Percentiles rank a stretch among this genome's conserved stretches.
Evolutionary conservation across 1,284 basidiomycete species (phyloP).

Genomic region (Chondrostereum purpureum): DNA sequence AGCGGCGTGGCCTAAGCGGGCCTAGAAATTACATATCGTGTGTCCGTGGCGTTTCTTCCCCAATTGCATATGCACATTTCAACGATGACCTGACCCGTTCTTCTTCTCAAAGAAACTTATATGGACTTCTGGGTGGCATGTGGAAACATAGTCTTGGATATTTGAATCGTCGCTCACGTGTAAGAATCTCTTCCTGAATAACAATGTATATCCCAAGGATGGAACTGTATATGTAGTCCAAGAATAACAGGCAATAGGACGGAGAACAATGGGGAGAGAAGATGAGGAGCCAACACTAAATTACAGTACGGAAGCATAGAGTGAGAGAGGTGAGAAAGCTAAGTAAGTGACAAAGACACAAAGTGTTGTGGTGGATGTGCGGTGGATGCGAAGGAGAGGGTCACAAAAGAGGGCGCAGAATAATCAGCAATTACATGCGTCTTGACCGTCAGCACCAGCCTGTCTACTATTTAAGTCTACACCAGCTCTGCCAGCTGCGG

Average conservation of each 20-base stretch:
- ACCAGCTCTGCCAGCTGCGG: constrained; percentile 45
- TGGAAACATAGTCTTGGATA: no score
- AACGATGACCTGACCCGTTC: no score
- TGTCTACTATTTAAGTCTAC: constrained; percentile 72
- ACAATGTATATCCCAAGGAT: no score
- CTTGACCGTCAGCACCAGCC: constrained; percentile 41
- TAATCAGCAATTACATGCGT: constrained; percentile 73
- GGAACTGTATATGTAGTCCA: no score
- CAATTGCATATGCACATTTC: no score
- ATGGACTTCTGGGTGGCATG: no score
- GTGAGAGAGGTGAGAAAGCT: no score
- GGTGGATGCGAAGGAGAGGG: not conserved
- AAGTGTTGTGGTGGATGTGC: not conserved
- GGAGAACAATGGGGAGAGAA: not conserved
- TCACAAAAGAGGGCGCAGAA: not conserved
- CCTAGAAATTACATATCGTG: not conserved
- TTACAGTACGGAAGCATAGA: not conserved
- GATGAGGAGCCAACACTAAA: not conserved
- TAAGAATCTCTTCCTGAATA: no score
- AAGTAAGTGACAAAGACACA: no score
- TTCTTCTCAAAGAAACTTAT: no score
- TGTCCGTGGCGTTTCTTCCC: not conserved
- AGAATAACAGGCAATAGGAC: not conserved
- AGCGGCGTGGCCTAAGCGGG: not conserved
- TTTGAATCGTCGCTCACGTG: no score